Base-by-base conservation (phyloP, 1,284 basidiomycete genomes). In the Waitea zeae region DNA sequence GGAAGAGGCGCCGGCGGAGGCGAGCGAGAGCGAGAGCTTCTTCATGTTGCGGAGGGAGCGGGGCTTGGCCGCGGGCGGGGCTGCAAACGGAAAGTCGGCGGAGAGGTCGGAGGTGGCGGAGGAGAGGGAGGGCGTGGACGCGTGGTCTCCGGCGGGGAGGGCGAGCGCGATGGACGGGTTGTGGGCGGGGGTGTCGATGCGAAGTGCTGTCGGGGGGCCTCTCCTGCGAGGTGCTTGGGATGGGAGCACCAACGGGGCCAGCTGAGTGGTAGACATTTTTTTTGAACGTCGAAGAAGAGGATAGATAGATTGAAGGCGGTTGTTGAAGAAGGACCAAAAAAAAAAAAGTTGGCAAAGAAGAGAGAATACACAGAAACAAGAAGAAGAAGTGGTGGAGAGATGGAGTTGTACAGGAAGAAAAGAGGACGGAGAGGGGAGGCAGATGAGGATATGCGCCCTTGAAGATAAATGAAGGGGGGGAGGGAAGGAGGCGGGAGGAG, bases 41-140 rank as follows among this genome's bases (percentile, higher is more conserved):
- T 81, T 83, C 64, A 77, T 71, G 51, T 83, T 82, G 48, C 73
- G 63, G 38, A 61, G 52, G 28, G 64, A 61, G 37, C 53, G 55
- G 36, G 52, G 49, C 42, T 56, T 59, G 56, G 49, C 47, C 12
- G 13, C 17, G 34, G 13, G n/a, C 49, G 54, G 41, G 47, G 50
- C 39, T 47, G 49, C 55, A 54, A 64, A 48, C 51, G 62, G 47
- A 55, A 55, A 53, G 41, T 59, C 54, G 49, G 70, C 63, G 37
- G 61, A 59, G 12, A 18, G 13, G 44, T 71, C 63, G 32, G 67
- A 64, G 40, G 61, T 52, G 11, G 68, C 57, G 40, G 68, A 67
- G 42, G 68, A 65, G 42, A 64, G 53, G 36, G 68, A 63, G 41
- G 53, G 45, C 28, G 52, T 48, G 38, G 61, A 52, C 41, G 66